Conservation (phyloP, 2,329 filamentous ascomycete species). For the Knufia fluminis region DNA sequence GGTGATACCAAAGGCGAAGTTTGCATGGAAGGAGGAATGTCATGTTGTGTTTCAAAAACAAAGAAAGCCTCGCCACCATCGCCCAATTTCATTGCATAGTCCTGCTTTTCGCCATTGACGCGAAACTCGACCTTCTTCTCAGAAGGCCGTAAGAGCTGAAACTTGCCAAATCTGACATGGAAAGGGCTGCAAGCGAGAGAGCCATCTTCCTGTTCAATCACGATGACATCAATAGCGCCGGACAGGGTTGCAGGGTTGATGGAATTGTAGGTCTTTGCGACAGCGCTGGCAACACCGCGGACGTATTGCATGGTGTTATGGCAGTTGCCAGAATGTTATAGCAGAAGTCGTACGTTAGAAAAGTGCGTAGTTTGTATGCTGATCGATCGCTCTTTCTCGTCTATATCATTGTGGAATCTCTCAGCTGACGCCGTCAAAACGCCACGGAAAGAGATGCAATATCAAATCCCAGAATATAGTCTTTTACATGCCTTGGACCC, state of each 20-base stretch:
- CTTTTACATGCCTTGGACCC: neutral
- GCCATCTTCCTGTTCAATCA: constrained; percentile 88
- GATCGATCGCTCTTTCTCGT: neutral
- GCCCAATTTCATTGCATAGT: constrained; percentile 96
- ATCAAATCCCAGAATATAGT: neutral
- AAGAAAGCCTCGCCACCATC: constrained; percentile 98
- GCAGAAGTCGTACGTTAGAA: too few relatives aligned
- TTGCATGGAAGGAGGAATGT: constrained; percentile 85
- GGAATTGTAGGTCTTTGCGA: constrained; percentile 98
- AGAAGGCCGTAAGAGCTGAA: constrained; percentile 84
- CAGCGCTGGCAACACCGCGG: constrained; percentile 83
- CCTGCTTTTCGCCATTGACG: constrained; percentile 84
- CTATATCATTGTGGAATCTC: constrained; percentile 5
- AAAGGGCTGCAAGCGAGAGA: constrained; percentile 87
- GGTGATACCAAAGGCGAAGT: constrained; percentile 91
- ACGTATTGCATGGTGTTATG: constrained; percentile 79
- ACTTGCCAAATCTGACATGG: constrained; percentile 98
- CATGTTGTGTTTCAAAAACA: constrained; percentile 89
- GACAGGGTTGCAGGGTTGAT: constrained; percentile 97
- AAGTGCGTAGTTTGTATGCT: neutral
- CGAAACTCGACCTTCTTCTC: constrained; percentile 99
- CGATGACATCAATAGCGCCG: constrained; percentile 97
- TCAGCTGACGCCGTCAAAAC: constrained; percentile 8
- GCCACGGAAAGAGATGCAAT: neutral
- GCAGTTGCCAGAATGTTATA: constrained; percentile 9